Evolutionary conservation across 306 rosid genomes (phyloP), one percentile per base, ranked within the genome.

Genomic region (Rosa lucieae): DNA sequence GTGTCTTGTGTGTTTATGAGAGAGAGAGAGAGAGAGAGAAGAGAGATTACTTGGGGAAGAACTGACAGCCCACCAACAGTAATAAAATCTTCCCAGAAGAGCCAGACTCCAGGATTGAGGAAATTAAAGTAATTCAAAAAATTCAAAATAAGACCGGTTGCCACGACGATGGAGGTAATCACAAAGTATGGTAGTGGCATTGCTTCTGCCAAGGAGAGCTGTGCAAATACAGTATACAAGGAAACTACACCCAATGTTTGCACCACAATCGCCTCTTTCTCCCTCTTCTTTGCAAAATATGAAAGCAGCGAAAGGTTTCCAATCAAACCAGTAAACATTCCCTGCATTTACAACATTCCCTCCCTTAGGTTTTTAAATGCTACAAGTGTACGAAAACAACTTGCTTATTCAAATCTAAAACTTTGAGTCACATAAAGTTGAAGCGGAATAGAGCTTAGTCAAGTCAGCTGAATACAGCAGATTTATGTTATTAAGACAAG

Each of bases 261-360:
- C 79, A 92, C 95, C 14, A 90, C 82, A 80, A 92, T 82, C 10
- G 90, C 98, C 87, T 91, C 98, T 81, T 89, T 90, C 82, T 93
- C 97, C 85, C 84, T 93, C 89, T 93, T 93, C 90, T 90, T 91
- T 77, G 91, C 92, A 81, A 92, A 92, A 89, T 92, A 92, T 17
- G 97, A 92, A 69, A 92, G 94, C 14, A 92, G 89, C 32, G 97
- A 87, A 84, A 92, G 88, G 81, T 92, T 92, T 62, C 97, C 97
- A 74, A 92, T 91, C 89, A 92, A 87, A 79, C 91, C 88, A 70
- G 97, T 92, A 40, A 92, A 86, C 97, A 92, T 90, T 35, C 91
- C 93, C 97, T 93, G 90, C 88, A 89, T 82, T 42, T 40, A 81
- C 47, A 75, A 43, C 78, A 76, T 43, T 75, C 73, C n/a, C 56